Conservation (phyloP, 2,329 filamentous ascomycete species). For the Penicillium polonicum region DNA sequence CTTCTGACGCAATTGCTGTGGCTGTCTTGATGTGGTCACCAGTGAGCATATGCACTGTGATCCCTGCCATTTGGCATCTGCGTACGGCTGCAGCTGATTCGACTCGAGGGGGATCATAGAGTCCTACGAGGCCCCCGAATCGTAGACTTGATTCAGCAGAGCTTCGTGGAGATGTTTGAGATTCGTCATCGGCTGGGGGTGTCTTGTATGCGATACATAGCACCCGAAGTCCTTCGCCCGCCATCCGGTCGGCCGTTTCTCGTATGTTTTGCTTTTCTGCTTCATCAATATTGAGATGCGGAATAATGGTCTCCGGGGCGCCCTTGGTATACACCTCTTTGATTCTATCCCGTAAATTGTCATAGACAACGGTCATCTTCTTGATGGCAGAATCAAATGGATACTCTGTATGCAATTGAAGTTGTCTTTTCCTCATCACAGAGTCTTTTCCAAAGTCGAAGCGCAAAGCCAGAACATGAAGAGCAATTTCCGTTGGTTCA, state of each 20-base stretch:
- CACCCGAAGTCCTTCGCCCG: constrained; percentile 59
- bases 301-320: constrained; percentile 60
- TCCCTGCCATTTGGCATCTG: constrained; percentile 54
- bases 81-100: constrained; percentile 59
- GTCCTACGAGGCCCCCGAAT: constrained; percentile 59
- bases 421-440: constrained; percentile 34
- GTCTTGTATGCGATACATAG: constrained; percentile 54
- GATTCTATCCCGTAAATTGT: constrained; percentile 26
- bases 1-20: constrained; percentile 57
- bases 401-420: constrained; percentile 53
- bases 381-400: constrained; percentile 66
- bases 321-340: constrained; percentile 59
- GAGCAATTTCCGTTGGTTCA: constrained; percentile 66
- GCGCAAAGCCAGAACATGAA: constrained; percentile 64
- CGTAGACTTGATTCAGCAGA: constrained; percentile 55
- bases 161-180: constrained; percentile 42
- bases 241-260: constrained; percentile 55
- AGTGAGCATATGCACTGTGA: constrained; percentile 58
- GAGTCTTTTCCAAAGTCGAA: constrained; percentile 54
- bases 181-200: constrained; percentile 29
- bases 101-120: constrained; percentile 61
- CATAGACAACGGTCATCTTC: constrained; percentile 65
- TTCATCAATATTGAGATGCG: constrained; percentile 19
- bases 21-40: constrained; percentile 59
- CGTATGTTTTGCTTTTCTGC: constrained; percentile 23